Evolutionary conservation across 2,329 filamentous ascomycete species (phyloP), one percentile per base, ranked within the genome.

Genomic region (Alternaria triticimaculans): DNA sequence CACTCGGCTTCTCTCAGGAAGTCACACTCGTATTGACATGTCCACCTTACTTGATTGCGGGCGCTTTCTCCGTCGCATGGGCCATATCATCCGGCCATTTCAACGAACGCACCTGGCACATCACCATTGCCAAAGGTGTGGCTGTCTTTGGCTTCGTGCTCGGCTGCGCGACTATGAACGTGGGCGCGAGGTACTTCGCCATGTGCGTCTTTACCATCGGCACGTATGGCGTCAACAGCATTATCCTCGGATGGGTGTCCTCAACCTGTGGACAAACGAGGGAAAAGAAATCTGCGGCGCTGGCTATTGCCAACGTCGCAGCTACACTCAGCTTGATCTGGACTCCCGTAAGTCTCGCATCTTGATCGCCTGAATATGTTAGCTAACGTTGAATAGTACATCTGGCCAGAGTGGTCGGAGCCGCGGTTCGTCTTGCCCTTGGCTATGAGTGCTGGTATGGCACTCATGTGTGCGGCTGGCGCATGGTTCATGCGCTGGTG

Each of bases 21-120:
- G 80, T 85, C 51, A 87, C 85, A 0, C 80, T 87, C 0, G 79
- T 85, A 11, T 81, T 87, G 61, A 87, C 85, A 5, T 65, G 64
- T 4, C 74, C 72, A 12, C 72, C 71, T 4, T 70, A 65, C 2
- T 65, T 76, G 0, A 63, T 76, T 25, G 67, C 58, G 11, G 51
- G 58, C 15, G 58, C 33, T 15, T 45, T 61, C 18, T 54, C 51
- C 70, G 76, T 82, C 48, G 58, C 68, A 8, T 69, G 76, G 30
- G 76, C 73, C 3, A 77, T 75, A 49, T 76, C 75, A 5, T 81
- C 80, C 11, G 80, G 79, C 14, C 76, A 72, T 28, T 79, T 71
- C 72, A 81, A 82, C 55, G 80, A 82, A 48, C 71, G 77, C 6
- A 81, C 79, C 0, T 82, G 77, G 78, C 80, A 82, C 61, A 81